phyloP scores from a whole-genome alignment of 2,329 filamentous ascomycete genomes.

The Fusarium anguioides region DNA sequence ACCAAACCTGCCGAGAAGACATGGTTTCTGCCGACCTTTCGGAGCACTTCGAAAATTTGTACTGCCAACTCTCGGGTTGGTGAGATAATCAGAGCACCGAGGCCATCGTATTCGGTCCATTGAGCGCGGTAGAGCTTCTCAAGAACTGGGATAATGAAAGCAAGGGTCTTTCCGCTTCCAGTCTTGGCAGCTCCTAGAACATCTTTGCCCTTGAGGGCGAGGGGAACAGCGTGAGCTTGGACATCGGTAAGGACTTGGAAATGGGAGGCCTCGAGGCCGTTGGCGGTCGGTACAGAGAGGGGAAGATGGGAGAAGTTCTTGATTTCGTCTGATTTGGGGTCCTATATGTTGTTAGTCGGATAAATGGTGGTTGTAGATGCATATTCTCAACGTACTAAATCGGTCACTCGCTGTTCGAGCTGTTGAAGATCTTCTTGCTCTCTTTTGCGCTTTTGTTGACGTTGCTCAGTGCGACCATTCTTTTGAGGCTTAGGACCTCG shows the following conservation, averaged over 20 bases:
- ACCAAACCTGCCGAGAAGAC: conserved; percentile 91
- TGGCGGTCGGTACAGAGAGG: conserved; percentile 81
- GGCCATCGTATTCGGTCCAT: conserved; percentile 91
- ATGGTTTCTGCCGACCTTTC: conserved; percentile 90
- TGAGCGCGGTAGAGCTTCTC: conserved; percentile 90
- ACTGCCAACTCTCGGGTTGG: conserved; percentile 95
- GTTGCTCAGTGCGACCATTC: conserved; percentile 48
- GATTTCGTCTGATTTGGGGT: conserved; percentile 67
- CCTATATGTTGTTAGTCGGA: conserved; percentile 55
- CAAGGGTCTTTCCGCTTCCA: conserved; percentile 93
- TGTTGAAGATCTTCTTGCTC: conserved; percentile 52
- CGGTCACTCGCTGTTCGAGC: conserved; percentile 49
- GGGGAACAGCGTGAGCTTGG: conserved; percentile 87
- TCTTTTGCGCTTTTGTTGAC: conserved; percentile 54
- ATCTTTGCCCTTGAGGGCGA: conserved; percentile 86
- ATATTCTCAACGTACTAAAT: conserved; percentile 46
- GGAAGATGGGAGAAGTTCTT: conserved; percentile 86
- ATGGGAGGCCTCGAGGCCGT: conserved; percentile 85
- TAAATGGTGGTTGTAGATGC: neutral
- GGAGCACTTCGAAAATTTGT: conserved; percentile 94
- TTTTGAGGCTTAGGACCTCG: conserved; percentile 44
- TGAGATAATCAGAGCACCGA: conserved; percentile 92
- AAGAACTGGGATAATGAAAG: conserved; percentile 90
- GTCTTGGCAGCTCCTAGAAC: conserved; percentile 96
- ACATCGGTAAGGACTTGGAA: conserved; percentile 93